These are phyloP conservation scores for Linnemannia hyalina DNA, from an alignment of 192 early-diverging fungal species.

Conservation along the genomic window DNA sequence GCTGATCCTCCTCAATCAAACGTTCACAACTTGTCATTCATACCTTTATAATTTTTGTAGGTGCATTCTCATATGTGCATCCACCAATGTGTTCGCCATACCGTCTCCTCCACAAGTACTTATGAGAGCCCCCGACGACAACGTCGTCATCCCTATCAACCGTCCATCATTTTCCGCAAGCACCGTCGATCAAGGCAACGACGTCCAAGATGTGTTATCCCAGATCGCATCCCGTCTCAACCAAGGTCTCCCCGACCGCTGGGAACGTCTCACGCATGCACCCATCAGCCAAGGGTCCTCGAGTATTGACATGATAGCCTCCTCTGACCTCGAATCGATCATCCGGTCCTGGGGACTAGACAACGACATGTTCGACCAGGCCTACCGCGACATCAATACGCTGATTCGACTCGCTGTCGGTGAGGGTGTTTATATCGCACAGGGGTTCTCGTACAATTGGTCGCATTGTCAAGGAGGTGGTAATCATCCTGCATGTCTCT, in stretches of 20 bases:
- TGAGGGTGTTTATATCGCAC: constrained; percentile 19
- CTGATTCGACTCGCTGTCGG: constrained; percentile 3
- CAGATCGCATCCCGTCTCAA: constrained; percentile 23
- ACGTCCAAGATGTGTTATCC: constrained; percentile 7
- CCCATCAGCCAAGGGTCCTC: constrained; percentile 16
- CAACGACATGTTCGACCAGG: neutral
- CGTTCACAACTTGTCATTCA: neutral
- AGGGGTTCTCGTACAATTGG: constrained; percentile 19
- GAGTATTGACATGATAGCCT: constrained; percentile 7
- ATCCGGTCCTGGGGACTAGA: constrained; percentile 22
- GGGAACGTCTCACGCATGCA: constrained; percentile 30
- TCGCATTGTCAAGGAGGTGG: constrained; percentile 5
- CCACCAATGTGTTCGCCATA: neutral
- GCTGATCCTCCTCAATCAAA: neutral
- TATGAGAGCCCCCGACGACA: constrained; percentile 1
- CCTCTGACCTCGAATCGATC: constrained; percentile 6
- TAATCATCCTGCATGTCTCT: constrained; percentile 13
- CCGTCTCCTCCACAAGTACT: neutral
- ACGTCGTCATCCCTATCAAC: constrained; percentile 5
- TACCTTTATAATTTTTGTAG: neutral
- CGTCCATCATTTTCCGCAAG: constrained; percentile 1
- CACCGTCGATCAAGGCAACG: constrained; percentile 9
- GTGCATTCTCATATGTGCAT: neutral
- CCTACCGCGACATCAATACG: neutral
- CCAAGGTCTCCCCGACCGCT: constrained; percentile 16